Conservation (phyloP, 805 yeast species). For the Wickerhamomyces queroliae region DNA sequence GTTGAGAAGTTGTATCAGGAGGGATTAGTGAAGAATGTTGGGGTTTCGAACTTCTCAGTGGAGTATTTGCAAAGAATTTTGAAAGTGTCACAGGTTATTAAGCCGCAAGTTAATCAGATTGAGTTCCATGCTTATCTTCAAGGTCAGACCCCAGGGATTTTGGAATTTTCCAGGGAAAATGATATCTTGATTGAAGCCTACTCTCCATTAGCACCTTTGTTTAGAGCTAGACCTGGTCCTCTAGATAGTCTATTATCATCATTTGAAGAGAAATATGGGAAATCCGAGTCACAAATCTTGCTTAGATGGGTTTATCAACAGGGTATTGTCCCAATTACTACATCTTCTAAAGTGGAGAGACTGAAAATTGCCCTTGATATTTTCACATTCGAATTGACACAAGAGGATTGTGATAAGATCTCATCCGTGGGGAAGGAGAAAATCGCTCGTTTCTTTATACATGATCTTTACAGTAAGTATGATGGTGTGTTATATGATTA, state of each 20-base stretch:
- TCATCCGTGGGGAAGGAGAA: conserved; percentile 29
- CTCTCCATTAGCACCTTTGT: conserved; percentile 44
- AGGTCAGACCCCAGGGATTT: conserved; percentile 52
- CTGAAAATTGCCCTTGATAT: conserved; percentile 47
- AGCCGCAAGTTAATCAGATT: conserved; percentile 62
- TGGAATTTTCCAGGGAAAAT: conserved; percentile 40
- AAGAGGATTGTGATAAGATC: conserved; percentile 39
- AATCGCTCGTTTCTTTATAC: conserved; percentile 15
- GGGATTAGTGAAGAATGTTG: conserved; percentile 57
- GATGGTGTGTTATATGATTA: conserved; percentile 3
- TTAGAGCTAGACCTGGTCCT: conserved; percentile 32
- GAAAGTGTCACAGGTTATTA: conserved; percentile 35
- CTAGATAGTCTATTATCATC: conserved; percentile 30
- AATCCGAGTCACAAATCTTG: conserved; percentile 49
- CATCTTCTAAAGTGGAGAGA: conserved; percentile 50
- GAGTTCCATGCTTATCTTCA: conserved; percentile 67
- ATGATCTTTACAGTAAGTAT: conserved; percentile 4
- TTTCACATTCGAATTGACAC: conserved; percentile 44
- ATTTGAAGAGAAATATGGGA: conserved; percentile 47
- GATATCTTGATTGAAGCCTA: conserved; percentile 53
- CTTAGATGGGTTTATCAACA: conserved; percentile 59
- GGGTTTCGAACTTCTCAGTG: conserved; percentile 60
- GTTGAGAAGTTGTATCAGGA: conserved; percentile 42
- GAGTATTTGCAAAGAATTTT: conserved; percentile 42
- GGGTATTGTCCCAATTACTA: conserved; percentile 62